Evolutionary conservation across 179 eudicot species (phyloP).

Genomic region (Vitellaria paradoxa): DNA sequence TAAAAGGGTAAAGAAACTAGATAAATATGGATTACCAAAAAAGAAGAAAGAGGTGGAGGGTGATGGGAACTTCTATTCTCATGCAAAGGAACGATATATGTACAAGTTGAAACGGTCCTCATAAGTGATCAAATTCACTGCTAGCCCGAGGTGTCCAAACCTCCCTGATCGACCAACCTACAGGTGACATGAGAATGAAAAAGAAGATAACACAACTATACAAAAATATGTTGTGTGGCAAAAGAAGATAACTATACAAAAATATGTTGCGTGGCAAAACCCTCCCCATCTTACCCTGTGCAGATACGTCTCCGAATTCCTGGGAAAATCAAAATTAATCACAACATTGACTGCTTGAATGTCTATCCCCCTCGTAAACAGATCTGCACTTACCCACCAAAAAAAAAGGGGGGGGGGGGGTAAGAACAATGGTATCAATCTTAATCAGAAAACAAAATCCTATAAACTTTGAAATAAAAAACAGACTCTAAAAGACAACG

Average conservation of each 20-base stretch:
- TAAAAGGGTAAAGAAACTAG: not conserved
- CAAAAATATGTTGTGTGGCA: not conserved
- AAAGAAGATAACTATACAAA: slow-evolving; percentile 1
- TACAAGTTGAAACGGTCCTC: slow-evolving; percentile 98
- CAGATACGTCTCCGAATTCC: slow-evolving; percentile 86
- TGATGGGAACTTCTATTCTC: not conserved
- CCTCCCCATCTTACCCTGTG: slow-evolving; percentile 67
- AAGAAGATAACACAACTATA: not conserved
- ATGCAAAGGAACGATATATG: slow-evolving; percentile 9
- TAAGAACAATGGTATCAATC: too few species aligned
- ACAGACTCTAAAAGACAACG: too few species aligned
- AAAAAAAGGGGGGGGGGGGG: not conserved
- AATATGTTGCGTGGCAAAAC: slow-evolving; percentile 3
- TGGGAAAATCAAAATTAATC: slow-evolving; percentile 94
- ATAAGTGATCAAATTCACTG: slow-evolving; percentile 91
- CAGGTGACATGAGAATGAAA: not conserved
- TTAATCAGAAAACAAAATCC: too few species aligned
- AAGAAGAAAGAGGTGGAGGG: not conserved
- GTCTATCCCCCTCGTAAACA: slow-evolving; percentile 96
- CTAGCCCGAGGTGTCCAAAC: slow-evolving; percentile 93
- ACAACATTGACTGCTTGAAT: slow-evolving; percentile 99
- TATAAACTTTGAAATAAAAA: too few species aligned
- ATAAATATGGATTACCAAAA: not conserved
- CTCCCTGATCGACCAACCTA: slow-evolving; percentile 99
- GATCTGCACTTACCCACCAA: slow-evolving; percentile 61